Evolutionary conservation across 257 asterid genomes (phyloP).

Genomic region (Nicotiana undulata): DNA sequence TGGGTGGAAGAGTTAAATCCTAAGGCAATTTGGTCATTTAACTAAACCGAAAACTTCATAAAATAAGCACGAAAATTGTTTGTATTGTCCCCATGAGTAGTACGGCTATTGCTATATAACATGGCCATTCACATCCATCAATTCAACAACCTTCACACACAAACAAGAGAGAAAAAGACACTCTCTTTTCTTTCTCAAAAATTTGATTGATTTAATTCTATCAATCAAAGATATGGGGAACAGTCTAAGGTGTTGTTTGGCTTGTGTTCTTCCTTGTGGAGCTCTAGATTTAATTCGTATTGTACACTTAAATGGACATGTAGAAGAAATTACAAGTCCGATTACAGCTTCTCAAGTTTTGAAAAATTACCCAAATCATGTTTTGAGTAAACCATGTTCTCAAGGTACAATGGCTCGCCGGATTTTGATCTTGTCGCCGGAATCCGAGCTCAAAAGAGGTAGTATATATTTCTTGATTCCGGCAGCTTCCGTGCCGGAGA

Average conservation of each 20-base stretch:
- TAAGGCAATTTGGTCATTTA: constrained; percentile 11
- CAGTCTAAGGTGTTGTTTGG: constrained; percentile 92
- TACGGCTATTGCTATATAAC: constrained; percentile 23
- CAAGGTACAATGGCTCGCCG: constrained; percentile 44
- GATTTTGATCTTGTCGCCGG: constrained; percentile 62
- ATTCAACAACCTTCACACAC: constrained; percentile 5
- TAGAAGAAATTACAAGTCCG: constrained; percentile 70
- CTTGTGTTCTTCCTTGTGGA: constrained; percentile 96
- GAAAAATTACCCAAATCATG: constrained; percentile 62
- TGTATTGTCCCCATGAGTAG: neutral
- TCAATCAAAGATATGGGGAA: constrained; percentile 46
- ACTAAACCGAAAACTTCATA: neutral
- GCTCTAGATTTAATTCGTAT: constrained; percentile 94
- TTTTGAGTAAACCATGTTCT: constrained; percentile 55
- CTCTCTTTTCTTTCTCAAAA: neutral
- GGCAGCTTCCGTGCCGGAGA: constrained; percentile 45
- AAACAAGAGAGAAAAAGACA: neutral
- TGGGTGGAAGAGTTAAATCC: too few species aligned
- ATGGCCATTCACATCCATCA: constrained; percentile 11
- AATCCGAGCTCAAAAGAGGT: constrained; percentile 85
- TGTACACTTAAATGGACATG: constrained; percentile 71
- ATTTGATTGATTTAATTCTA: neutral
- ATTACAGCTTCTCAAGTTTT: constrained; percentile 67
- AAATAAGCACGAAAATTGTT: neutral
- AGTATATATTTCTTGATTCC: constrained; percentile 92